Base-by-base conservation (phyloP, 257 asterid genomes). In the Lycium barbarum region DNA sequence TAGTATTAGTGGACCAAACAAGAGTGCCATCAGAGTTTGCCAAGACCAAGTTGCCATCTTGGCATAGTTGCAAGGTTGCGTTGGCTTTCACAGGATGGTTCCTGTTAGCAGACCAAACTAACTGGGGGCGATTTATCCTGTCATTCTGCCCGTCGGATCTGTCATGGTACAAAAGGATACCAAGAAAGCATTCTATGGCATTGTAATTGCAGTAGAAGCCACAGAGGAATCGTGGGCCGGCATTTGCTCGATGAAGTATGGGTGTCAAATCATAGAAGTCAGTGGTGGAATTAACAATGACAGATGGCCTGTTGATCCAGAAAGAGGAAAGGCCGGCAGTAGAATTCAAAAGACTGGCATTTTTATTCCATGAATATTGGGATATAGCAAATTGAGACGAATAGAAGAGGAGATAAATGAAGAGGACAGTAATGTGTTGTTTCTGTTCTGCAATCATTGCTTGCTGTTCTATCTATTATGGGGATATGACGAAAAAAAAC, bases 31-130 rank as follows among this genome's bases (percentile, higher is more conserved):
- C 79, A 17, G 70, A 49, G 33, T 84, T 70, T 7, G 2, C 38
- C 20, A 62, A 78, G 58, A 84, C 70, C 79, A 84, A 84, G 70
- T 84, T 74, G 2, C 86, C 86, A 8, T 74, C 86, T 7, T 14
- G 40, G 12, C 58, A 15, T 18, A 84, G 70, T 33, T 59, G 14
- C 76, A 84, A 40, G 5, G 74, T 49, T 40, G 66, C 83, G 33
- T 76, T 62, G 38, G 9, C 3, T 20, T 26, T 40, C 70, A 84
- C 63, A 6, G 84, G 84, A 7, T 13, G 68, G 43, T 78, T 63
- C 17, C 83, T 36, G 55, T 84, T 84, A 10, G 87, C 84, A 2
- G 61, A 78, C 84, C 84, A 78, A 38, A 84, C 83, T 15, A 78
- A 43, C 13, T 73, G 58, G 13, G 43, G 20, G 0, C 6, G 1